Percentiles rank a stretch among this genome's conserved stretches.
phyloP scores from a whole-genome alignment of 129 eudicot genomes.

The Chrysanthemum lavandulifolium region DNA sequence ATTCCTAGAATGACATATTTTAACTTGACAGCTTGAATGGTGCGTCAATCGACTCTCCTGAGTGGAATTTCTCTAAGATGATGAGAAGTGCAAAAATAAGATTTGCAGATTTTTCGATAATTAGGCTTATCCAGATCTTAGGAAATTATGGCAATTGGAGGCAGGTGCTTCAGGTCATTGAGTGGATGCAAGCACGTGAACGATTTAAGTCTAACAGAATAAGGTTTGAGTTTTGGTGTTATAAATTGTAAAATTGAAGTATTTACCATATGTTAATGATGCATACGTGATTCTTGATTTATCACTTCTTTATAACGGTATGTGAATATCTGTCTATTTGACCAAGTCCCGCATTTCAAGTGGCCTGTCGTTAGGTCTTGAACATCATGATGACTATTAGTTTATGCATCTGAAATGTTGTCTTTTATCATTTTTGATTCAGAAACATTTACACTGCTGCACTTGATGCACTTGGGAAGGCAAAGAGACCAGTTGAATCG shows the following conservation, averaged over 20 bases:
- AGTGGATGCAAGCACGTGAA: constrained; percentile 86
- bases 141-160: constrained; percentile 89
- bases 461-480: constrained; percentile 87
- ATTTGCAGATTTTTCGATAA: constrained; percentile 79
- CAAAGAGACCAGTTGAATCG: constrained; percentile 87
- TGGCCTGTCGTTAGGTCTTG: not conserved
- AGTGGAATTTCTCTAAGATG: constrained; percentile 91
- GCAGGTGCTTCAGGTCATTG: constrained; percentile 90
- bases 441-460: constrained; percentile 90
- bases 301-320: not conserved
- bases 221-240: constrained; percentile 45
- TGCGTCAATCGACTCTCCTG: constrained; percentile 78
- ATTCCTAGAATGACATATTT: constrained; percentile 27
- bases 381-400: not conserved
- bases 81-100: constrained; percentile 88
- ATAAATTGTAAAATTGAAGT: not conserved
- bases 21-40: constrained; percentile 79
- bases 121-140: constrained; percentile 83
- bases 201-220: constrained; percentile 79
- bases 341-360: not conserved
- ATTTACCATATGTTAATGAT: not conserved
- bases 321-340: not conserved
- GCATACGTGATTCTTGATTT: not conserved
- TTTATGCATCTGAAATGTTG: not conserved
- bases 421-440: constrained; percentile 17